Evolutionary conservation across 2,329 filamentous ascomycete species (phyloP).

Genomic region (Pyrenophora graminea): DNA sequence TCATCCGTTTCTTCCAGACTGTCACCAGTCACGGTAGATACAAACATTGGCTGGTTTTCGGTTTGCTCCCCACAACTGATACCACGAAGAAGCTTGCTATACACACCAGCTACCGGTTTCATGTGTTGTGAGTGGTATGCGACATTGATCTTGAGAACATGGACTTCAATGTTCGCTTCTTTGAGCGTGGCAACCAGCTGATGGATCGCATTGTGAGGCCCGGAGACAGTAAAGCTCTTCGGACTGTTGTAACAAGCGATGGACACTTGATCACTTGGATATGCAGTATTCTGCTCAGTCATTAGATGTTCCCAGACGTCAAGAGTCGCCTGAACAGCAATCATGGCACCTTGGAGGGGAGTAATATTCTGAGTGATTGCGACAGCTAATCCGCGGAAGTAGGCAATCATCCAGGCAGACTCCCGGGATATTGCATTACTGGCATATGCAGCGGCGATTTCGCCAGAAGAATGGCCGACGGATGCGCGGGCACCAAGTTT

Average conservation of each 20-base stretch:
- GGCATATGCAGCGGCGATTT: slow-evolving; percentile 41
- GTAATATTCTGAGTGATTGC: slow-evolving; percentile 44
- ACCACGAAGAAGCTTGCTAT: slow-evolving; percentile 14
- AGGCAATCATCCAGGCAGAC: slow-evolving; percentile 21
- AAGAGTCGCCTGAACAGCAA: slow-evolving; percentile 26
- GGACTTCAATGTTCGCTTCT: slow-evolving; percentile 45
- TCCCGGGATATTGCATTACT: slow-evolving; percentile 14
- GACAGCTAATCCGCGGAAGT: slow-evolving; percentile 19
- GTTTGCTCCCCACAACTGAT: slow-evolving; percentile 4
- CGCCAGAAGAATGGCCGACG: slow-evolving; percentile 41
- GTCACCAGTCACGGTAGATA: slow-evolving; percentile 17
- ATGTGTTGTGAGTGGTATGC: slow-evolving; percentile 55
- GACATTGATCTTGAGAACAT: slow-evolving; percentile 46
- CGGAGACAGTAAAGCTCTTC: slow-evolving; percentile 23
- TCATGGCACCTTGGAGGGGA: slow-evolving; percentile 34
- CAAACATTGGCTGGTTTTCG: not conserved
- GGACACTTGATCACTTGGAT: slow-evolving; percentile 7
- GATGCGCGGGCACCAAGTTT: slow-evolving; percentile 17
- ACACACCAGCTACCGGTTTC: slow-evolving; percentile 25
- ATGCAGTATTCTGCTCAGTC: slow-evolving; percentile 3
- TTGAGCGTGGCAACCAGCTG: slow-evolving; percentile 38
- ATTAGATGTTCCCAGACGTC: slow-evolving; percentile 9
- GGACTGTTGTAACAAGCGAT: slow-evolving; percentile 45
- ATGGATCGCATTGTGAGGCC: slow-evolving; percentile 38
- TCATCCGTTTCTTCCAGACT: not conserved